A percentile compares a stretch with the other conserved stretches of the same genome.
Evolutionary conservation across 1,284 basidiomycete species (phyloP).

Genomic region (Termitomyces sp.): DNA sequence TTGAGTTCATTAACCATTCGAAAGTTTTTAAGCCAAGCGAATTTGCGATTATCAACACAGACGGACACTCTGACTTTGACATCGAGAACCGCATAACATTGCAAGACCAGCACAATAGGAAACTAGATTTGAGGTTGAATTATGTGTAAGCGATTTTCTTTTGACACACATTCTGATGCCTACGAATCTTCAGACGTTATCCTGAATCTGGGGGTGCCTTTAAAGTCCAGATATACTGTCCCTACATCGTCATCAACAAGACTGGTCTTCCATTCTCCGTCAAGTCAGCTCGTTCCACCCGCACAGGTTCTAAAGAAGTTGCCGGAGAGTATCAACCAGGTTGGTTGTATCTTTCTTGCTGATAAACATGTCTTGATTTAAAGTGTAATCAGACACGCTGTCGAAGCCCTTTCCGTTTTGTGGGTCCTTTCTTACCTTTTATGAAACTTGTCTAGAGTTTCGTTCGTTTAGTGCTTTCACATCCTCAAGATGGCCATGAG

Average conservation of each 20-base stretch:
- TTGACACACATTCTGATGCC: constrained; percentile 4
- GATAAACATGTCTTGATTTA: background rate
- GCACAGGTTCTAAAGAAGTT: constrained; percentile 75
- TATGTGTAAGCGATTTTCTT: constrained; percentile 64
- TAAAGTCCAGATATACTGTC: constrained; percentile 94
- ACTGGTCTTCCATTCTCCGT: constrained; percentile 83
- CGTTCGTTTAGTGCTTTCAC: constrained; percentile 74
- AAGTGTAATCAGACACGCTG: constrained; percentile 44
- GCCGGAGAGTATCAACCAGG: constrained; percentile 72
- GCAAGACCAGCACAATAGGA: constrained; percentile 73
- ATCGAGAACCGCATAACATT: constrained; percentile 73
- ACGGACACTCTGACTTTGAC: constrained; percentile 88
- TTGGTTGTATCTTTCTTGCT: constrained; percentile 24
- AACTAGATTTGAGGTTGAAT: constrained; percentile 81
- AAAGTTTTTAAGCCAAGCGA: constrained; percentile 94
- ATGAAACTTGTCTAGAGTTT: background rate
- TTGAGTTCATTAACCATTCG: background rate
- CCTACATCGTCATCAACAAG: constrained; percentile 93
- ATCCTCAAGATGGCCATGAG: constrained; percentile 80
- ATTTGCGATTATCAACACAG: constrained; percentile 96
- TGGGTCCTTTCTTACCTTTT: constrained; percentile 36
- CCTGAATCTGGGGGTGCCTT: constrained; percentile 96
- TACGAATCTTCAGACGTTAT: constrained; percentile 53
- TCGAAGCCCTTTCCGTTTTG: constrained; percentile 69
- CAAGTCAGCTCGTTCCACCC: constrained; percentile 63